Conservation (phyloP, 1,284 basidiomycete species). For the Porodaedalea pini region DNA sequence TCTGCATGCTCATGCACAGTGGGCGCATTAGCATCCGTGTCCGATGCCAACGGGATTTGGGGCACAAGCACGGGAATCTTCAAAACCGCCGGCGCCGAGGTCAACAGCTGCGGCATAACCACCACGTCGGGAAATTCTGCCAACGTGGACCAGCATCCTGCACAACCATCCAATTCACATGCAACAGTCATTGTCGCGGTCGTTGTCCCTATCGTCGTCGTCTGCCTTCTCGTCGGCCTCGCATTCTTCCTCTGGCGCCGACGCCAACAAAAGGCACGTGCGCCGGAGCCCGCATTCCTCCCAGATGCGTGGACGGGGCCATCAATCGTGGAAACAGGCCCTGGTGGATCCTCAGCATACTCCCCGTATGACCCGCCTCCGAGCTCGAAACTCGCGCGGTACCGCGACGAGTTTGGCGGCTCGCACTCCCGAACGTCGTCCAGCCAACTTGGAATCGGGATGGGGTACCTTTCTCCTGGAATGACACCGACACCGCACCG, state of each 20-base stretch:
- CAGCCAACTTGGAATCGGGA: background rate
- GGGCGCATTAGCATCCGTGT: slow-evolving; percentile 8
- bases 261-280: background rate
- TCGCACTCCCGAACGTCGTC: background rate
- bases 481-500: background rate
- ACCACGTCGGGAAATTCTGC: slow-evolving; percentile 18
- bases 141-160: slow-evolving; percentile 16
- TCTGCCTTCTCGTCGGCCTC: slow-evolving; percentile 3
- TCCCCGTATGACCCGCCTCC: slow-evolving; percentile 10
- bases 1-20: slow-evolving; percentile 5
- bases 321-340: background rate
- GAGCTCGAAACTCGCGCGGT: slow-evolving; percentile 12
- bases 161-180: slow-evolving; percentile 2
- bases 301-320: slow-evolving; percentile 20
- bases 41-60: slow-evolving; percentile 19
- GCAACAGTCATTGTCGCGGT: slow-evolving; percentile 10
- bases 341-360: background rate
- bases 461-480: background rate
- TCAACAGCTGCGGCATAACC: slow-evolving; percentile 13
- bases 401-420: slow-evolving; percentile 7
- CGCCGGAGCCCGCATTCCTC: slow-evolving; percentile 15
- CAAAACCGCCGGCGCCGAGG: slow-evolving; percentile 14
- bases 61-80: slow-evolving; percentile 17
- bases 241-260: slow-evolving; percentile 15
- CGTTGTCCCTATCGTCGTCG: slow-evolving; percentile 10